phyloP scores from a whole-genome alignment of 2,329 filamentous ascomycete species.

The Alternaria postmessia region DNA sequence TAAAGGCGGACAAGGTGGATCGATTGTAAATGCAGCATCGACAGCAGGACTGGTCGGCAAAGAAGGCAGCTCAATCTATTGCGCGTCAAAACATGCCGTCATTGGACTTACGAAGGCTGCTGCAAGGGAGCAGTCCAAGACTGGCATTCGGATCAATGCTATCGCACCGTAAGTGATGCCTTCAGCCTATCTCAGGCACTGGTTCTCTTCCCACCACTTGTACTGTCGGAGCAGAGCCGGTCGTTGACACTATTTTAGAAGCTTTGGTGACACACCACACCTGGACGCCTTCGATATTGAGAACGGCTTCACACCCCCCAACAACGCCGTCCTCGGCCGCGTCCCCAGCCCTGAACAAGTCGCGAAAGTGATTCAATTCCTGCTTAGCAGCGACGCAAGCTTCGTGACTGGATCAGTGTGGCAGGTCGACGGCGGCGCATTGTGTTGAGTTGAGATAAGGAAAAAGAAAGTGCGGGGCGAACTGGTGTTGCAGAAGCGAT shows the following conservation, averaged over 20 bases:
- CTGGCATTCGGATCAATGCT: slow-evolving; percentile 48
- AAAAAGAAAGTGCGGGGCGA: neutral
- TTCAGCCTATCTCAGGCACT: neutral
- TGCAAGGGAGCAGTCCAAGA: slow-evolving; percentile 45
- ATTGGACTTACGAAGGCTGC: slow-evolving; percentile 48
- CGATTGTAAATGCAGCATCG: slow-evolving; percentile 55
- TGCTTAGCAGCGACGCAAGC: slow-evolving; percentile 29
- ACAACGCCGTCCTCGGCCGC: slow-evolving; percentile 21
- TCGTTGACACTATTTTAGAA: slow-evolving; percentile 12
- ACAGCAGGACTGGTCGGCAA: slow-evolving; percentile 56
- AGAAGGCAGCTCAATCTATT: slow-evolving; percentile 33
- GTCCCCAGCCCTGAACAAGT: slow-evolving; percentile 22
- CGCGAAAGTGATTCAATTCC: slow-evolving; percentile 24
- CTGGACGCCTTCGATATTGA: slow-evolving; percentile 10
- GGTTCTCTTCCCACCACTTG: neutral
- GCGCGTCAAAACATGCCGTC: slow-evolving; percentile 40
- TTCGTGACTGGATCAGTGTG: slow-evolving; percentile 27
- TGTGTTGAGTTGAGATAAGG: slow-evolving; percentile 17
- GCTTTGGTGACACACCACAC: slow-evolving; percentile 27
- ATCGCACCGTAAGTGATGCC: slow-evolving; percentile 51
- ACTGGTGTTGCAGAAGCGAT: neutral
- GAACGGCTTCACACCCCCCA: slow-evolving; percentile 11
- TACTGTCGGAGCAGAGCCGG: neutral
- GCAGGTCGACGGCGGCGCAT: slow-evolving; percentile 27
- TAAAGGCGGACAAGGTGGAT: slow-evolving; percentile 20